Evolutionary conservation across 1,139 yeast genomes (phyloP).

Genomic region (Geotrichum aggregatum): DNA sequence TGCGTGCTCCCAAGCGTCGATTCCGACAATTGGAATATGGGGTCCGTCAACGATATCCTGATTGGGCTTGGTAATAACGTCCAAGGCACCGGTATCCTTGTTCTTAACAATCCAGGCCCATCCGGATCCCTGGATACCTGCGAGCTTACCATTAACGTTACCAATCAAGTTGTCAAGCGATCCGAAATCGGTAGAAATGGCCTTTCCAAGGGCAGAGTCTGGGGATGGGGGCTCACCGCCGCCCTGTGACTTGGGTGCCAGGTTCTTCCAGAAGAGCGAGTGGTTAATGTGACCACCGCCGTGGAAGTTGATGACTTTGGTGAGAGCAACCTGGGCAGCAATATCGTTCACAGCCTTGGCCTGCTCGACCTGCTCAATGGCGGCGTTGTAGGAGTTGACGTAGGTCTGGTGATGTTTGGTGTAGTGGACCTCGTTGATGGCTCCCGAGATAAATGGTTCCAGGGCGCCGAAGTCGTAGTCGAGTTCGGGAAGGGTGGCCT

Average conservation of each 20-base stretch:
- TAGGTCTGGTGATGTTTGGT: conserved; percentile 93
- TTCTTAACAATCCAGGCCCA: conserved; percentile 96
- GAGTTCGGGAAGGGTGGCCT: conserved; percentile 64
- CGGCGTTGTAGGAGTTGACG: conserved; percentile 81
- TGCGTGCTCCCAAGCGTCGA: conserved; percentile 99
- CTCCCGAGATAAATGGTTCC: conserved; percentile 86
- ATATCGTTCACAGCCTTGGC: conserved; percentile 65
- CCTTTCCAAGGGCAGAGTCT: conserved; percentile 55
- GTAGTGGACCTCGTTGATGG: conserved; percentile 87
- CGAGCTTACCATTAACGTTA: conserved; percentile 71
- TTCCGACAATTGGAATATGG: conserved; percentile 78
- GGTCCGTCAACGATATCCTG: conserved; percentile 84
- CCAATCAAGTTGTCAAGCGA: conserved; percentile 67
- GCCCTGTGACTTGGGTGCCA: conserved; percentile 75
- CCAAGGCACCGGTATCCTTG: conserved; percentile 73
- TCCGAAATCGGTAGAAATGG: conserved; percentile 67
- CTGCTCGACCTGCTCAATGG: conserved; percentile 71
- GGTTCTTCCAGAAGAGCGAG: conserved; percentile 82
- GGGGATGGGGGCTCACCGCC: conserved; percentile 80
- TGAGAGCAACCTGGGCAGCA: conserved; percentile 63
- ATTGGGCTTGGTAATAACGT: conserved; percentile 80
- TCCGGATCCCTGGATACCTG: conserved; percentile 95
- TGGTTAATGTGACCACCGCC: conserved; percentile 95
- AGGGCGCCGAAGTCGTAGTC: conserved; percentile 84
- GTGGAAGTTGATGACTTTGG: conserved; percentile 82